Evolutionary conservation across 148 eudicot species (phyloP), one percentile per base, ranked within the genome.

Genomic region (Diospyros lotus): DNA sequence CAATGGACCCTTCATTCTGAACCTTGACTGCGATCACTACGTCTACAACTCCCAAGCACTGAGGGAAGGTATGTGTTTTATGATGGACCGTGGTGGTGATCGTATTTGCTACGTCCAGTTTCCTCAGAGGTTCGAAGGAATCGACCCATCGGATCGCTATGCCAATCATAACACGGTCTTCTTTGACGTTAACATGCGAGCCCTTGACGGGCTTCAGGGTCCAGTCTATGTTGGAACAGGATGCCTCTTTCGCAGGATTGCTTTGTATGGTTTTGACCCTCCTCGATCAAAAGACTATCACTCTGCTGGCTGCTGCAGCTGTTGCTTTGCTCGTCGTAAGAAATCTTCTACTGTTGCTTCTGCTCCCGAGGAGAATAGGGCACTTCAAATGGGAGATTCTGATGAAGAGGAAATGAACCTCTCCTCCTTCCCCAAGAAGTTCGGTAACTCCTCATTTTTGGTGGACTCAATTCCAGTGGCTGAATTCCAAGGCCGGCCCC

Each of bases 41-140:
- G 89, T 94, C 59, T 94, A 92, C 86, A 94, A 94, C 74, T 94
- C 93, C 8, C 73, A 84, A 79, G 98, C 98, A 53, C 80, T 94
- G 11, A 78, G 97, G 75, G 98, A 94, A 83, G 98, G 98, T 28
- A 94, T 94, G 97, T 94, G 98, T 73, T 94, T 89, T 79, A 94
- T 94, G 98, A 87, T 94, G 97, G 98, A 92, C 80, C 91, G 98
- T 4, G 93, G 98, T 39, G 98, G 98, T 1, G 97, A 94, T 78
- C 98, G 98, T 44, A 54, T 94, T 43, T 90, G 96, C 60, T 94
- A 90, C 10, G 90, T 94, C 48, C 98, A 94, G 78, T 94, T 94
- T 68, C 98, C 98, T 64, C 98, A 94, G 58, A 77, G 98, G 77
- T 94, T 94, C 28, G 98, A 94, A 80, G 98, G 98, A 52, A 91